Conservation (phyloP, 2,329 filamentous ascomycete species). For the Alternaria ethzedia region DNA sequence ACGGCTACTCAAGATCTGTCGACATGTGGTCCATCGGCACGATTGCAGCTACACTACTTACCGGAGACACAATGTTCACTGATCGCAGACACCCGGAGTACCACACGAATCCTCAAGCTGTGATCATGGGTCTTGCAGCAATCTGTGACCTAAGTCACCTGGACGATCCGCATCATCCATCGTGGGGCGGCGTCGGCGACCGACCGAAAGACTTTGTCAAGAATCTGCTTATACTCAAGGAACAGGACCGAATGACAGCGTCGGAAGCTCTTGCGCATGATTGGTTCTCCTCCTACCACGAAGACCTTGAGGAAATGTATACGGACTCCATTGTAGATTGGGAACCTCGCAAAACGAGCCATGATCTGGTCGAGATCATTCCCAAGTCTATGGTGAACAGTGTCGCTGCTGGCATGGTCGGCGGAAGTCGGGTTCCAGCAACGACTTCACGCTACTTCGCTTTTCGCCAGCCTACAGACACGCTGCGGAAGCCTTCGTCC, state of each 20-base stretch:
- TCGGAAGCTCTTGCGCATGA: conserved; percentile 60
- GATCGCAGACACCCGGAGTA: conserved; percentile 40
- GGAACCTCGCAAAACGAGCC: conserved; percentile 50
- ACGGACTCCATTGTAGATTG: conserved; percentile 57
- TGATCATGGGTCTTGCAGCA: conserved; percentile 44
- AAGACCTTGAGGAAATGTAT: conserved; percentile 59
- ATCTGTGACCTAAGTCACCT: conserved; percentile 54
- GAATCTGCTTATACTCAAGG: conserved; percentile 58
- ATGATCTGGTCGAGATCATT: conserved; percentile 39
- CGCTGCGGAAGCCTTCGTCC: background rate
- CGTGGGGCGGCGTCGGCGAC: conserved; percentile 52
- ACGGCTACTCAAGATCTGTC: conserved; percentile 63
- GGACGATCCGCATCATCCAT: conserved; percentile 44
- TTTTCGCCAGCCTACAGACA: background rate
- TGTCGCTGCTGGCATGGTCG: background rate
- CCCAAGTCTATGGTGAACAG: background rate
- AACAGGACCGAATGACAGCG: conserved; percentile 58
- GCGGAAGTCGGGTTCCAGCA: background rate
- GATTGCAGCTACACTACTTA: conserved; percentile 60
- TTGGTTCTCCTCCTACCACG: conserved; percentile 62
- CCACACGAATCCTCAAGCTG: conserved; percentile 27
- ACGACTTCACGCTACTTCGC: conserved; percentile 1
- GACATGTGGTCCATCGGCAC: conserved; percentile 70
- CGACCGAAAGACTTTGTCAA: conserved; percentile 62
- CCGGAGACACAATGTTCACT: conserved; percentile 57